phyloP scores from a whole-genome alignment of 805 yeast species.

The Candida incommunis region DNA sequence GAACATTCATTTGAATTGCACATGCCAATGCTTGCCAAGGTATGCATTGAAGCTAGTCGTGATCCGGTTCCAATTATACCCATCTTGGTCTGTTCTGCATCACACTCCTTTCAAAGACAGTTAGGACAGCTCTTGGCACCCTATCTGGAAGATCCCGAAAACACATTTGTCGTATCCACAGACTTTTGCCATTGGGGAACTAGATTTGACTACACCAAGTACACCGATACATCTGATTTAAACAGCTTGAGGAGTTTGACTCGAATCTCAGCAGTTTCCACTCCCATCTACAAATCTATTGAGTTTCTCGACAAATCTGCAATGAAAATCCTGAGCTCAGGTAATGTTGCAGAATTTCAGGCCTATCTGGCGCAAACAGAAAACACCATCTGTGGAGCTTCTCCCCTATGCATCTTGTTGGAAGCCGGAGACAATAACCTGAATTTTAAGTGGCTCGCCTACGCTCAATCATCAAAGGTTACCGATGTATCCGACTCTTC shows the following conservation, averaged over 20 bases:
- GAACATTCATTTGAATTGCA: conserved; percentile 97
- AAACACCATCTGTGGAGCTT: conserved; percentile 89
- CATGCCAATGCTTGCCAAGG: conserved; percentile 52
- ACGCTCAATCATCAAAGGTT: conserved; percentile 59
- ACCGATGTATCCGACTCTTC: conserved; percentile 43
- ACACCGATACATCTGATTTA: conserved; percentile 20
- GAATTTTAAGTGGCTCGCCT: conserved; percentile 57
- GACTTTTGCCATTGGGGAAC: conserved; percentile 96
- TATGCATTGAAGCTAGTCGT: conserved; percentile 12
- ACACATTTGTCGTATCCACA: conserved; percentile 67
- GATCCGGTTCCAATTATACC: conserved; percentile 44
- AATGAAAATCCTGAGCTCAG: conserved; percentile 44
- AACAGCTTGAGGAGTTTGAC: conserved; percentile 13
- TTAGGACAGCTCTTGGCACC: conserved; percentile 38
- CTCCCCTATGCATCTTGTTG: conserved; percentile 58
- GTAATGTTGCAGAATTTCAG: conserved; percentile 47
- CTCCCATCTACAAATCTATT: conserved; percentile 58
- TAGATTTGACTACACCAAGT: conserved; percentile 44
- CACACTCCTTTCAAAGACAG: conserved; percentile 27
- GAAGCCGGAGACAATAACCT: conserved; percentile 12
- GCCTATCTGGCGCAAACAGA: conserved; percentile 55
- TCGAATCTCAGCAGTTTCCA: conserved; percentile 2
- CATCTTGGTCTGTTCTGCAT: conserved; percentile 57
- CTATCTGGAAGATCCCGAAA: conserved; percentile 37
- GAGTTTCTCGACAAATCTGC: conserved; percentile 59